Evolutionary conservation across 2,329 filamentous ascomycete species (phyloP).

Genomic region (Mycosphaerella sp.): DNA sequence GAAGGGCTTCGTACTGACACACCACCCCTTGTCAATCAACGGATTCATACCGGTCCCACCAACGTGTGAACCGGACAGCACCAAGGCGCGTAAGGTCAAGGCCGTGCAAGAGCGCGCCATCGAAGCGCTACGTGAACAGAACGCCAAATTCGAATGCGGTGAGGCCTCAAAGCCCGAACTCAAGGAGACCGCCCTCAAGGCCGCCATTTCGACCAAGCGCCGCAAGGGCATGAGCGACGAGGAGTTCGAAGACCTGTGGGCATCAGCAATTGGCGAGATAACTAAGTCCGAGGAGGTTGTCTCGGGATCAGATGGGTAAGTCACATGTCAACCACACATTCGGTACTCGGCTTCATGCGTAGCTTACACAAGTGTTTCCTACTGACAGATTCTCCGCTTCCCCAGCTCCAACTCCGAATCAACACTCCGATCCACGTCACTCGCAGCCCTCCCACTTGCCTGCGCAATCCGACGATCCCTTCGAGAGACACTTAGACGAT

Average conservation of each 20-base stretch:
- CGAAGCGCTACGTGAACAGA: conserved; percentile 75
- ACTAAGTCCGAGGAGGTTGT: conserved; percentile 55
- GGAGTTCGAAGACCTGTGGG: conserved; percentile 88
- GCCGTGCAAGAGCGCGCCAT: conserved; percentile 81
- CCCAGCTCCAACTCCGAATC: conserved; percentile 48
- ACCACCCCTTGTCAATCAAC: conserved; percentile 74
- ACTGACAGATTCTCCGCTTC: conserved; percentile 77
- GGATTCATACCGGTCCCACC: conserved; percentile 79
- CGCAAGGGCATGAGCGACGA: conserved; percentile 76
- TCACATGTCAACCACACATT: conserved; percentile 22
- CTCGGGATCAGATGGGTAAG: conserved; percentile 54
- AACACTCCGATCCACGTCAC: conserved; percentile 74
- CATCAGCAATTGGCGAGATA: conserved; percentile 66
- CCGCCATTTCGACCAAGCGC: conserved; percentile 65
- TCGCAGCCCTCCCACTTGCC: conserved; percentile 81
- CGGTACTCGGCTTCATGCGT: conserved; percentile 2
- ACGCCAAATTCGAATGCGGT: conserved; percentile 87
- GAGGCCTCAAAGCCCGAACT: conserved; percentile 63
- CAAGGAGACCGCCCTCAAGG: conserved; percentile 64
- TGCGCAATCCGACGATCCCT: conserved; percentile 74
- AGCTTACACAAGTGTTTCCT: conserved; percentile 21
- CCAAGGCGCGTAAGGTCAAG: conserved; percentile 81
- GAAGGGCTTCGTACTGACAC: conserved; percentile 74
- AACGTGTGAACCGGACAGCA: conserved; percentile 89
- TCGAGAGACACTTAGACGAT: conserved; percentile 72